Base-by-base conservation (phyloP, 73 alveolate species). In the Tetrahymena elliotti region DNA sequence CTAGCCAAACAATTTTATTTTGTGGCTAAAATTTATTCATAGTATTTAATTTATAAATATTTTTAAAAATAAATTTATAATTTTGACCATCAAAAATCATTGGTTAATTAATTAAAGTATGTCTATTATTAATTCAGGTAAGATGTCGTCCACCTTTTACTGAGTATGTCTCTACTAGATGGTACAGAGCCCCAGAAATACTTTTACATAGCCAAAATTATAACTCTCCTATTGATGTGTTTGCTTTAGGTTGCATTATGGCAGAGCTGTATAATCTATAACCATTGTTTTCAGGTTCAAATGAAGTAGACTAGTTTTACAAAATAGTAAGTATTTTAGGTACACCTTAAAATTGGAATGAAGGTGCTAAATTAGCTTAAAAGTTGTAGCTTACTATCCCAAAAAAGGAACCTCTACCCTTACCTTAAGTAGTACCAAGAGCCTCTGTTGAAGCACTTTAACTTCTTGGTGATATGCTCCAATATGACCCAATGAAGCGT, bases 171-270 rank as follows among this genome's bases (percentile, higher is more conserved):
- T 97, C 99, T 68, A 99, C 99, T 39, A 96, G 99, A 93, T 99
- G 99, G 99, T 99, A 99, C 93, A 52, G 99, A 52, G 99, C 99
- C 7, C 99, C 99, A 38, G 99, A 99, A 97, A 98, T 98, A 35
- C 94, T 99, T 54, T 97, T 99, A 52, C 95, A 98, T 84, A 97
- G 99, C 84, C 96, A 98, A 47, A 96, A 97, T 41, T 99, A 99
- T 97, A 97, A 98, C 93, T 98, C 99, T 12, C 99, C 99, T 38
- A 98, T 99, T 39, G 99, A 99, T 96, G 98, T 99, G 38, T 99
- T 98, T 95, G 99, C 99, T 84, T 83, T 98, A 47, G 99, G 99
- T 6, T 99, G 99, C 35, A 99, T 99, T 20, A 99, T 98, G 99
- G 99, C 99, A 15, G 99, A 99, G 96, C 97, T 99, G 27, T 99